Percentiles rank a stretch among this genome's conserved stretches.
These are phyloP conservation scores for Trichoderma atrobrunneum DNA, from an alignment of 2,329 filamentous ascomycete genomes.

Conservation along the genomic window DNA sequence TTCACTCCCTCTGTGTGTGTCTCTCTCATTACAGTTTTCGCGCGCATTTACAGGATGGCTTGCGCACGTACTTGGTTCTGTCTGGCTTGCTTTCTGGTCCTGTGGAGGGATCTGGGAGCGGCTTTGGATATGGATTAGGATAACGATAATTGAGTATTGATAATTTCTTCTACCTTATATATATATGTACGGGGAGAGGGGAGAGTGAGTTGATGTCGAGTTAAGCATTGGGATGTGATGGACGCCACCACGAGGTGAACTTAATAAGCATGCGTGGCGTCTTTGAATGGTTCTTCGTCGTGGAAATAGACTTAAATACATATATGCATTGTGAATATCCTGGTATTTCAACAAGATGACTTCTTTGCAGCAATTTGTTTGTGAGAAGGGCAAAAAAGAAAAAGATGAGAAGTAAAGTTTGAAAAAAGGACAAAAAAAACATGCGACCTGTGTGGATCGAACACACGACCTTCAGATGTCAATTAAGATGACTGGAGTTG, in stretches of 20 bases:
- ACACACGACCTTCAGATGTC: conserved; percentile 20
- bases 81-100: neutral
- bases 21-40: neutral
- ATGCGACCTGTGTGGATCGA: conserved; percentile 19
- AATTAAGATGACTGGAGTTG: neutral
- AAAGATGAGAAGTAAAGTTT: neutral
- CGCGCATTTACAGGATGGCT: too few relatives aligned
- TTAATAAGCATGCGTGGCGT: neutral
- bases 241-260: neutral
- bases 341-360: neutral
- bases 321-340: neutral
- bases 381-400: neutral
- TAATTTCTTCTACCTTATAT: neutral
- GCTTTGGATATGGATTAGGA: conserved; percentile 3
- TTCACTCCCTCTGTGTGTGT: neutral
- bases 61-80: too few relatives aligned
- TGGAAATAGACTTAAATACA: neutral
- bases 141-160: conserved; percentile 7
- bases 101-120: neutral
- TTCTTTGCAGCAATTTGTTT: neutral
- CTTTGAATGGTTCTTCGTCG: neutral
- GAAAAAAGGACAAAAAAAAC: neutral
- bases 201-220: neutral
- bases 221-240: neutral
- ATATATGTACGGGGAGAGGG: neutral